Evolutionary conservation across 140 eudicot species (phyloP).

Genomic region (Bidens hawaiensis): DNA sequence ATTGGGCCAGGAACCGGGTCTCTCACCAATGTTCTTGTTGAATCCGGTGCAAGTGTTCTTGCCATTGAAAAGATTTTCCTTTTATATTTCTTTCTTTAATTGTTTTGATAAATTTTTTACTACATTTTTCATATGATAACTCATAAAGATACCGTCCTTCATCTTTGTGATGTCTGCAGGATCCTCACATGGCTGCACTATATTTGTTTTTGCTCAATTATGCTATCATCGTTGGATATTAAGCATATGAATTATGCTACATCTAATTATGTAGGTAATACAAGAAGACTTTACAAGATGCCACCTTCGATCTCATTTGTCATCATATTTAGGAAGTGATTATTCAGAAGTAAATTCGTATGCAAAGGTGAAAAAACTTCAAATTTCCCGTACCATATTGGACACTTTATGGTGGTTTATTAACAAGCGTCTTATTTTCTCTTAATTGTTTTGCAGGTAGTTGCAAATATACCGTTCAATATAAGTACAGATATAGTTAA

Average conservation of each 20-base stretch:
- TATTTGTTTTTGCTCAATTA: background rate
- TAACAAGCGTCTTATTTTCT: too few species aligned
- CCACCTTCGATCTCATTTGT: slow-evolving; percentile 65
- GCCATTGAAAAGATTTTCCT: slow-evolving; percentile 80
- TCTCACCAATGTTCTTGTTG: slow-evolving; percentile 79
- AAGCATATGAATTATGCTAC: slow-evolving; percentile 2
- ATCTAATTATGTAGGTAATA: slow-evolving; percentile 50
- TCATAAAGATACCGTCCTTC: slow-evolving; percentile 4
- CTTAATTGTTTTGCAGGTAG: too few species aligned
- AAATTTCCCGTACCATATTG: too few species aligned
- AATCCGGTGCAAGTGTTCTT: slow-evolving; percentile 87
- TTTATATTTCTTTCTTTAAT: background rate
- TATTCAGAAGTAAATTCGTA: slow-evolving; percentile 34
- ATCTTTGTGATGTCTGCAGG: slow-evolving; percentile 41
- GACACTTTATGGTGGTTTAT: too few species aligned
- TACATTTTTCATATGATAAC: background rate
- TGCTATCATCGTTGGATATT: background rate
- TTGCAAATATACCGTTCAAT: slow-evolving; percentile 12
- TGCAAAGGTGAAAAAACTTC: slow-evolving; percentile 59
- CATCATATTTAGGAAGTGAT: slow-evolving; percentile 42
- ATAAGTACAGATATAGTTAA: slow-evolving; percentile 86
- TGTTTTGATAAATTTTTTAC: slow-evolving; percentile 9
- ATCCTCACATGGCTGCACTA: slow-evolving; percentile 84
- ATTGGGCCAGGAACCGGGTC: slow-evolving; percentile 99
- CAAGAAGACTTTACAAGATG: slow-evolving; percentile 86